Evolutionary conservation across 257 asterid species (phyloP).

Genomic region (Perilla frutescens): DNA sequence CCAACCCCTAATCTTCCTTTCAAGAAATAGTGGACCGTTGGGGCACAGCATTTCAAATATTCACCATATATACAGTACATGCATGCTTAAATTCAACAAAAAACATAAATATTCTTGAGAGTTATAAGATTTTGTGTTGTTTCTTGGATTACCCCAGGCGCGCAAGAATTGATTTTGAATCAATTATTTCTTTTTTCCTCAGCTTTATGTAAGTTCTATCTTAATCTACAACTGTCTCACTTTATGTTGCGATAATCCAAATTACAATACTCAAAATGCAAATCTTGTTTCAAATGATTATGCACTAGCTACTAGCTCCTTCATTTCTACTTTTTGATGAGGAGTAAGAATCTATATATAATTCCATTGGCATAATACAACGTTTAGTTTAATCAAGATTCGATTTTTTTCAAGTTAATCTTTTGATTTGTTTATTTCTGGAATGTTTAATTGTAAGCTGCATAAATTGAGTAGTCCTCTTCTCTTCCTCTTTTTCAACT

Average conservation of each 20-base stretch:
- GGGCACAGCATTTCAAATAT: conserved; percentile 27
- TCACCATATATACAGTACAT: not conserved
- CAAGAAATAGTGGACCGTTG: conserved; percentile 38
- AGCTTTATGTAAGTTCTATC: conserved; percentile 14
- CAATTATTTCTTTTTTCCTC: not conserved
- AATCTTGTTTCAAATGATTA: not conserved
- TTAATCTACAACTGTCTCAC: not conserved
- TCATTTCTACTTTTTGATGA: not conserved
- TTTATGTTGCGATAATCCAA: not conserved
- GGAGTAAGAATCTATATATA: too few relatives aligned
- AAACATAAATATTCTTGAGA: not conserved
- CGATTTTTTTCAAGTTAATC: not conserved
- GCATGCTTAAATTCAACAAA: conserved; percentile 20
- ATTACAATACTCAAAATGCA: conserved; percentile 2
- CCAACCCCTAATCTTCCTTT: conserved; percentile 37
- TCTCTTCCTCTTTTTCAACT: not conserved
- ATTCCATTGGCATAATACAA: too few relatives aligned
- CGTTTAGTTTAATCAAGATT: not conserved
- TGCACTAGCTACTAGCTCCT: conserved; percentile 12
- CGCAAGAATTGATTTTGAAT: conserved; percentile 14
- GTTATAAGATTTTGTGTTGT: not conserved
- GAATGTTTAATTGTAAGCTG: not conserved
- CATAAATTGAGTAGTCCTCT: not conserved
- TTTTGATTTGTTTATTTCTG: not conserved
- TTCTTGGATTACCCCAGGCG: conserved; percentile 7